A percentile compares a stretch with the other conserved stretches of the same genome.
phyloP scores from a whole-genome alignment of 176 grass and related monocot species.

The Aechmea fasciata region DNA sequence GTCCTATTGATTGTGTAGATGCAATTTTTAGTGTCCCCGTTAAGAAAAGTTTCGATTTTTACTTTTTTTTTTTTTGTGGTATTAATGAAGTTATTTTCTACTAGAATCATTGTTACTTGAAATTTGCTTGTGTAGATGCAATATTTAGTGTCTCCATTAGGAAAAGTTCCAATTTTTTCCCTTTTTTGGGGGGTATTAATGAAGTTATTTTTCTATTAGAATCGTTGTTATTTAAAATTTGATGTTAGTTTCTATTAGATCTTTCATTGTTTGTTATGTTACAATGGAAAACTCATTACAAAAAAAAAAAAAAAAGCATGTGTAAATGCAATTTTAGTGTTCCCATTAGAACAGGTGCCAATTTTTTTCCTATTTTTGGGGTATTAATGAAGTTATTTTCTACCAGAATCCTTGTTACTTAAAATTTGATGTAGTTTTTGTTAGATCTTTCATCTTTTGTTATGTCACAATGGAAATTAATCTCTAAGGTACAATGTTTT shows the following conservation, averaged over 20 bases:
- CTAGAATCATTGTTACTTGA: too few species aligned
- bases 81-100: too few species aligned
- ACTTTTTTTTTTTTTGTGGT: too few species aligned
- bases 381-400: too few species aligned
- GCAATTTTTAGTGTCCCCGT: not conserved
- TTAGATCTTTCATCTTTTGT: not conserved
- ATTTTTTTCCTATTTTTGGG: not conserved
- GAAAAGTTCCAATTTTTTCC: too few species aligned
- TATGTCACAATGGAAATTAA: not conserved
- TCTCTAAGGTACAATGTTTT: too few species aligned
- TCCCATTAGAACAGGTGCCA: not conserved
- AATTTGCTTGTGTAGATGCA: not conserved
- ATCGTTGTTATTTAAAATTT: not conserved
- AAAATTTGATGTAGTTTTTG: too few species aligned
- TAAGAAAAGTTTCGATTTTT: too few species aligned
- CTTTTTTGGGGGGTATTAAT: too few species aligned
- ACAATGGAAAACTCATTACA: not conserved
- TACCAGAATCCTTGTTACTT: too few species aligned
- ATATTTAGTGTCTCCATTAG: not conserved
- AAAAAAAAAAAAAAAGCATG: not conserved
- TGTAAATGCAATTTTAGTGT: not conserved
- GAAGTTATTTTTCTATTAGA: too few species aligned
- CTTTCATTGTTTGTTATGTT: not conserved
- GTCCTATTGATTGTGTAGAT: not conserved
- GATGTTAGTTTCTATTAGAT: not conserved